Conservation (phyloP, 2,329 filamentous ascomycete species). For the Chrysoporthe austroafricana region DNA sequence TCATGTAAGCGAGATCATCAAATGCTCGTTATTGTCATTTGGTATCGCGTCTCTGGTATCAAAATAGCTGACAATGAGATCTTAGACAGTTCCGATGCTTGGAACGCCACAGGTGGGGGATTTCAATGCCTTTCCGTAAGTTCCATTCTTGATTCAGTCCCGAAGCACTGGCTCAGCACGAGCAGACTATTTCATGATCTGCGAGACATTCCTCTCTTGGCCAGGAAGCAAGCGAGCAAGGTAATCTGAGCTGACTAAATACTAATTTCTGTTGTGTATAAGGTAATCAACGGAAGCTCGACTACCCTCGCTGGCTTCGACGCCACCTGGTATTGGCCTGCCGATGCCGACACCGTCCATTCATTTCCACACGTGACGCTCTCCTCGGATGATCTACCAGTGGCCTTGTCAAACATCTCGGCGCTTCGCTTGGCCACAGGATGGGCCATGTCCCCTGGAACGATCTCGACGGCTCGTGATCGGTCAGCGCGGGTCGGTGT, state of each 20-base stretch:
- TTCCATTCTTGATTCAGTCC: neutral
- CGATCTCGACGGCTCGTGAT: slow-evolving; percentile 29
- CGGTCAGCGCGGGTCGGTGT: slow-evolving; percentile 30
- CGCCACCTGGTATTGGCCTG: slow-evolving; percentile 39
- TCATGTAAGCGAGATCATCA: slow-evolving; percentile 13
- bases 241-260: neutral
- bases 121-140: slow-evolving; percentile 39
- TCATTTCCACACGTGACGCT: slow-evolving; percentile 42
- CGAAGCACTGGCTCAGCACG: neutral
- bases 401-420: slow-evolving; percentile 36
- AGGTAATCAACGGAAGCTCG: slow-evolving; percentile 27
- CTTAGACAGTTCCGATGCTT: slow-evolving; percentile 38
- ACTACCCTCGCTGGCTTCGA: slow-evolving; percentile 33
- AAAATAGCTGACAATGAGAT: slow-evolving; percentile 11
- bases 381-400: slow-evolving; percentile 34
- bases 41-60: neutral
- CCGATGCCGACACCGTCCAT: slow-evolving; percentile 35
- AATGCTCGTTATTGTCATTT: neutral
- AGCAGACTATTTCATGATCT: neutral
- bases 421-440: slow-evolving; percentile 34
- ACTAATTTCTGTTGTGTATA: neutral
- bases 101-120: slow-evolving; percentile 36
- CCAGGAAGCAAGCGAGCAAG: neutral
- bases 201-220: slow-evolving; percentile 5
- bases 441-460: slow-evolving; percentile 38